phyloP scores from a whole-genome alignment of 371 early-diverging fungal genomes.

The Mucor mucedo region DNA sequence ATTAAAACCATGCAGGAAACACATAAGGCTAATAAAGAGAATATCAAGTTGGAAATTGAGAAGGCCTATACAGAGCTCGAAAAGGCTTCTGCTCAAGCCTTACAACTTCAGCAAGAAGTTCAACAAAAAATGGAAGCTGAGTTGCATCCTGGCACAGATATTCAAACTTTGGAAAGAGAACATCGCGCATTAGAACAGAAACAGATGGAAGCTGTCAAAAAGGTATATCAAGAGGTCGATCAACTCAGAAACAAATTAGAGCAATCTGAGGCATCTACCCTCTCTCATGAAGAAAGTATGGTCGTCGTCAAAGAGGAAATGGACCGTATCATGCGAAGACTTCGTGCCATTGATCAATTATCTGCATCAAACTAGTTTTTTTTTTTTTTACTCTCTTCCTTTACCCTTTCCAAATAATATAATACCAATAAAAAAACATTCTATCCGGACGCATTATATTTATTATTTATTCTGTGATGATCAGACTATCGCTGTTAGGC shows the following conservation, averaged over 20 bases:
- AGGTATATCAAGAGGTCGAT: slow-evolving; percentile 39
- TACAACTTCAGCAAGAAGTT: slow-evolving; percentile 44
- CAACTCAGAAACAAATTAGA: slow-evolving; percentile 30
- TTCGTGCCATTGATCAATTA: slow-evolving; percentile 46
- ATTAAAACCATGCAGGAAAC: slow-evolving; percentile 38
- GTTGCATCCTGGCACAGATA: slow-evolving; percentile 26
- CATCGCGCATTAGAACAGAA: slow-evolving; percentile 32
- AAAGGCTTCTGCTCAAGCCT: slow-evolving; percentile 33
- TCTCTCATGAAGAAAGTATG: slow-evolving; percentile 50
- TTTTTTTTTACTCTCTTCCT: not conserved
- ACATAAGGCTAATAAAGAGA: slow-evolving; percentile 40
- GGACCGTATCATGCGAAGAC: slow-evolving; percentile 51
- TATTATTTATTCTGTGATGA: no score
- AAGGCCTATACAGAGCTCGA: slow-evolving; percentile 47
- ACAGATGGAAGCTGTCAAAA: slow-evolving; percentile 39
- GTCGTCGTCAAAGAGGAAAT: slow-evolving; percentile 45
- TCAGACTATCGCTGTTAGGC: no score
- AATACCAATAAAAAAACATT: no score
- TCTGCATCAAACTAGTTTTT: slow-evolving; percentile 4
- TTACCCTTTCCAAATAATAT: not conserved
- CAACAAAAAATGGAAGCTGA: slow-evolving; percentile 42
- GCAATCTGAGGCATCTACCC: slow-evolving; percentile 35
- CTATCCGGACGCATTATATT: no score
- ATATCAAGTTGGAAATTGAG: slow-evolving; percentile 36
- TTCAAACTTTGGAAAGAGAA: slow-evolving; percentile 38